Base-by-base conservation (phyloP, 306 rosid species). In the Elaeagnus macrophylla region DNA sequence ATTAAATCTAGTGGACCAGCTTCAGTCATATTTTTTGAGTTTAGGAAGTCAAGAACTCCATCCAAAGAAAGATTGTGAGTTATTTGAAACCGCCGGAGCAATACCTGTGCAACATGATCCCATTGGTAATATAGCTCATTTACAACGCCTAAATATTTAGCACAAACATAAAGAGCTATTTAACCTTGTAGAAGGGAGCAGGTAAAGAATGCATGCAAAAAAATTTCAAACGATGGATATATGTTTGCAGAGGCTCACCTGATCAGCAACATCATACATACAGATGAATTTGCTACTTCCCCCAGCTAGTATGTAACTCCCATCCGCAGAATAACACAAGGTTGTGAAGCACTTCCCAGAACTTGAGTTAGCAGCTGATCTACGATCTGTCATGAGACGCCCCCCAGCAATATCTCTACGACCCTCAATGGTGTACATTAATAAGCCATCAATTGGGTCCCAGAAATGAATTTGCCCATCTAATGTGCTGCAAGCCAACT, bases 401-500 rank as follows among this genome's bases (percentile, higher is more conserved):
- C 99, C 99, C 62, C 96, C 89, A 13, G 95, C 79, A 62, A 91
- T 87, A 73, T 87, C 99, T 69, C 95, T 82, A 9, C 87, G 81
- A 48, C 99, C 99, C 75, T 87, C 93, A 58, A 91, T 87, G 57
- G 89, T 80, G 71, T 76, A 80, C 95, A 84, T 87, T 61, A 91
- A 56, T 62, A 75, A 48, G 12, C 99, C 99, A 67, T 91, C 95
- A 52, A 82, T 66, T 39, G 99, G 96, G 66, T 91, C 99, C 96
- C 96, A 91, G 67, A 91, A 91, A 79, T 84, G 82, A 66, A 91
- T 84, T 65, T 91, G 94, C 37, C 99, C 99, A 61, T 91, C 99
- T 71, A 91, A 76, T 49, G 99, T 87, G 77, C 95, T 82, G 78
- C 95, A 74, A 67, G 99, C 99, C 73, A 91, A 66, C 71, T 91